phyloP scores from a whole-genome alignment of 352 stramenopile species.

The Globisporangium alternatum region DNA sequence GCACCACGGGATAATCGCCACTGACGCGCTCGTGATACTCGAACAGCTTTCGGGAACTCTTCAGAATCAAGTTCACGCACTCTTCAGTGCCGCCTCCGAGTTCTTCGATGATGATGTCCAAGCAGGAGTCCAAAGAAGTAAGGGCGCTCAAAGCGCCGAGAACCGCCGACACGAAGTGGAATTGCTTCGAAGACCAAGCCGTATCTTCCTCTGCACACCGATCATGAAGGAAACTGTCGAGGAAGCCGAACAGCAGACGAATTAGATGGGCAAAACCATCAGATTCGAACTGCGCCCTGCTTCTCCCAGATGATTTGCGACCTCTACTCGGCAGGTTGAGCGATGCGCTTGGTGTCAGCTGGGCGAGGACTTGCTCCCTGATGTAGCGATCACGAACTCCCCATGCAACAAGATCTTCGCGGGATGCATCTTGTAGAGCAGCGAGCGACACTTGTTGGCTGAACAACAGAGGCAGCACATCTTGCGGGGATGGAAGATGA shows the following conservation, averaged over 20 bases:
- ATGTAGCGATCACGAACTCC: constrained; percentile 49
- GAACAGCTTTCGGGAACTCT: constrained; percentile 58
- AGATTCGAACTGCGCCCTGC: constrained; percentile 12
- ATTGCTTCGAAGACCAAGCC: constrained; percentile 28
- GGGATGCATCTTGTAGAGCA: constrained; percentile 45
- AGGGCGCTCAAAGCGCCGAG: constrained; percentile 44
- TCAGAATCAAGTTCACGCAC: constrained; percentile 52
- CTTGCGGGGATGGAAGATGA: constrained; percentile 34
- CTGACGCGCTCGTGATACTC: constrained; percentile 48
- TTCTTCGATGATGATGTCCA: constrained; percentile 47
- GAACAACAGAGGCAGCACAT: constrained; percentile 37
- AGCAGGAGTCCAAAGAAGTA: constrained; percentile 26
- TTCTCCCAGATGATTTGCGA: neutral
- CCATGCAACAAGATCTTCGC: constrained; percentile 72
- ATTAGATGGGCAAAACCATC: constrained; percentile 60
- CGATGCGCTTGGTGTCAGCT: constrained; percentile 21
- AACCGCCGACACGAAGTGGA: constrained; percentile 45
- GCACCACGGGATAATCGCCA: constrained; percentile 48
- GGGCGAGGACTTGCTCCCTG: constrained; percentile 50
- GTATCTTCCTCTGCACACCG: constrained; percentile 18
- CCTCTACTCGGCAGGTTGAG: constrained; percentile 6
- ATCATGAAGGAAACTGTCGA: constrained; percentile 55
- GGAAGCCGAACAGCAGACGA: constrained; percentile 42
- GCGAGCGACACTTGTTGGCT: constrained; percentile 42
- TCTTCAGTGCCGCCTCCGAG: constrained; percentile 45